Evolutionary conservation across 2,329 filamentous ascomycete genomes (phyloP), one percentile per base, ranked within the genome.

Genomic region (Fusarium mundagurra): DNA sequence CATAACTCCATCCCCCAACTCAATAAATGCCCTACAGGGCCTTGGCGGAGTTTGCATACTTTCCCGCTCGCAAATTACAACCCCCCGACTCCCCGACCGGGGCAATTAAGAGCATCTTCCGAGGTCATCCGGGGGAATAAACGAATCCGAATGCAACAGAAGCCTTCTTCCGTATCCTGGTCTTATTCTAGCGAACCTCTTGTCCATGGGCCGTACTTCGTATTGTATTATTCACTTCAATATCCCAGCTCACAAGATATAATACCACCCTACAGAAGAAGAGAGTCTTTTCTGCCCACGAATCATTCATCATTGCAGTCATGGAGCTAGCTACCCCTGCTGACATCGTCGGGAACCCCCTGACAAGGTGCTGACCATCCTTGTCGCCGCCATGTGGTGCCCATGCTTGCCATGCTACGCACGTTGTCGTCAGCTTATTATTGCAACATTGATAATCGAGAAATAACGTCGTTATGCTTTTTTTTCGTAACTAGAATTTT

Each of bases 311-410:
- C 38, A 61, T 55, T 51, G 24, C 27, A 39, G 45, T 34, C 57
- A 45, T 47, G n/a, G 59, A 67, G 38, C 34, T 64, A 62, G 38
- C 31, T 58, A 67, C 44, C 61, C 53, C 50, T 39, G 54, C 54
- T 43, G 20, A 17, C 38, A 55, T 38, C 60, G n/a, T 47, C 17
- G 31, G 13, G 27, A 55, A 45, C 41, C 51, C 64, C 64, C 54
- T 72, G 64, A 63, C 58, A 51, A 55, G 54, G 54, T 50, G 67
- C 53, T 74, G 34, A 73, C 24, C 33, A 74, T 63, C 72, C 72
- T 57, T 75, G 72, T 34, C 36, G 50, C 43, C 24, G 64, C 72
- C 72, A 74, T 75, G 72, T 74, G 72, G 72, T 62, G 61, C 51
- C 71, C 71, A 71, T 73, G 71, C 61, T 61, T 29, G 54, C 71